Percentiles rank a stretch among this genome's conserved stretches.
Evolutionary conservation across 768 basidiomycete genomes (phyloP).

Genomic region (Trametopsis cervina): DNA sequence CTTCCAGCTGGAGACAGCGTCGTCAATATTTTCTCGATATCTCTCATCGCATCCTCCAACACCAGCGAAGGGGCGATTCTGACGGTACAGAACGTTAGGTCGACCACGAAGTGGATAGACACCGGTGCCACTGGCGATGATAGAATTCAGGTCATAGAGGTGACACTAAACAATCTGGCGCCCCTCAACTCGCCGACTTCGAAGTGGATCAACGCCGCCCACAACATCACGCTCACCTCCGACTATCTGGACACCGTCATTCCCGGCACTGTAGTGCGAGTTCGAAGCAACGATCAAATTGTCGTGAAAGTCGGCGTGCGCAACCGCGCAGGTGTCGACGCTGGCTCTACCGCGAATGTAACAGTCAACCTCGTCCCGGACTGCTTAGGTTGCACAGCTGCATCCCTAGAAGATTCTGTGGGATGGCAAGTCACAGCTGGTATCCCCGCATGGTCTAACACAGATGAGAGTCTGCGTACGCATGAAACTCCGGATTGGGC

Average conservation of each 20-base stretch:
- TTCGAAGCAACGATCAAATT: slow-evolving; percentile 44
- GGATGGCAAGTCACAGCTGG: too few relatives aligned
- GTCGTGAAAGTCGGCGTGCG: slow-evolving; percentile 41
- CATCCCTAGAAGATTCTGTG: too few relatives aligned
- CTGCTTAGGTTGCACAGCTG: too few relatives aligned
- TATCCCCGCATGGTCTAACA: too few relatives aligned
- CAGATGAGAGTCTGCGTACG: too few relatives aligned
- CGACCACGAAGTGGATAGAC: slow-evolving; percentile 41
- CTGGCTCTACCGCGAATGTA: slow-evolving; percentile 16
- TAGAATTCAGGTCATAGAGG: slow-evolving; percentile 41
- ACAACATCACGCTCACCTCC: slow-evolving; percentile 15
- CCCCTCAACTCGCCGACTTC: slow-evolving; percentile 30
- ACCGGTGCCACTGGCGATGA: slow-evolving; percentile 11
- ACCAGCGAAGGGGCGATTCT: slow-evolving; percentile 21
- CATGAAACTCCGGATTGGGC: too few relatives aligned
- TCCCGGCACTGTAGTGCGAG: slow-evolving; percentile 35
- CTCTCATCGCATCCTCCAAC: too few relatives aligned
- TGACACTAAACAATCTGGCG: slow-evolving; percentile 45
- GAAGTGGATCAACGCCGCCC: slow-evolving; percentile 19
- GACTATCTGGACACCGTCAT: slow-evolving; percentile 31
- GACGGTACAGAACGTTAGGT: slow-evolving; percentile 35
- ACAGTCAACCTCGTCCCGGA: slow-evolving; percentile 11
- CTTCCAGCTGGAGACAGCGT: too few relatives aligned
- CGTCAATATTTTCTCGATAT: too few relatives aligned
- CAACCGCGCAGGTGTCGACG: slow-evolving; percentile 16